Evolutionary conservation across 202 grass and related monocot species (phyloP).

Genomic region (Brachypodium distachyon): DNA sequence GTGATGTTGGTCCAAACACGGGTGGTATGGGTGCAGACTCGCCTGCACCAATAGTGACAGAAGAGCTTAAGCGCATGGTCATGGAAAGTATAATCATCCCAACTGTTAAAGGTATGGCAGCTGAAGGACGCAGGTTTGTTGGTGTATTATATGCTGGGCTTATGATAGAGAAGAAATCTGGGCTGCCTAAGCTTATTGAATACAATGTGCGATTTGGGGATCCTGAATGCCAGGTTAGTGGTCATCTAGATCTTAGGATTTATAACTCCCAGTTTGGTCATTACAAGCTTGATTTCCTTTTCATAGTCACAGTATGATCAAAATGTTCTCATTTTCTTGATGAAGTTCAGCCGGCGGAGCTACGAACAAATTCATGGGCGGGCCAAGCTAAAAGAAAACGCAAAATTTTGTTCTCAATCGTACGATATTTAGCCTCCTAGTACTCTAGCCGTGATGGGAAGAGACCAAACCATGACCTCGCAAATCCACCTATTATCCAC

Average conservation of each 20-base stretch:
- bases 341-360: no score
- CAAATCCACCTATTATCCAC: no score
- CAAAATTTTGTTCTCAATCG: no score
- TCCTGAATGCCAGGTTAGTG: conserved; percentile 90
- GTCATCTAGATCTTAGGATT: background rate
- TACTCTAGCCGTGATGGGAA: no score
- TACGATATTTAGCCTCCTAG: no score
- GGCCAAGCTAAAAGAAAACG: no score
- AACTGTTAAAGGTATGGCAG: conserved; percentile 82
- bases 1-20: conserved; percentile 84
- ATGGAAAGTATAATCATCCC: conserved; percentile 86
- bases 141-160: conserved; percentile 86
- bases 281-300: background rate
- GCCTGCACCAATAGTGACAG: conserved; percentile 69
- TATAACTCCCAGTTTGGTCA: background rate
- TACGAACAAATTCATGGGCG: no score
- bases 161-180: conserved; percentile 83
- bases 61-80: conserved; percentile 52
- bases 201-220: conserved; percentile 93
- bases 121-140: conserved; percentile 79
- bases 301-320: background rate
- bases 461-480: no score
- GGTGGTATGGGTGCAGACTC: conserved; percentile 97
- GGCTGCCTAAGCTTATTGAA: conserved; percentile 84
- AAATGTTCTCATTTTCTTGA: background rate